Evolutionary conservation across 345 rosid genomes (phyloP), one percentile per base, ranked within the genome.

Genomic region (Durio zibethinus): DNA sequence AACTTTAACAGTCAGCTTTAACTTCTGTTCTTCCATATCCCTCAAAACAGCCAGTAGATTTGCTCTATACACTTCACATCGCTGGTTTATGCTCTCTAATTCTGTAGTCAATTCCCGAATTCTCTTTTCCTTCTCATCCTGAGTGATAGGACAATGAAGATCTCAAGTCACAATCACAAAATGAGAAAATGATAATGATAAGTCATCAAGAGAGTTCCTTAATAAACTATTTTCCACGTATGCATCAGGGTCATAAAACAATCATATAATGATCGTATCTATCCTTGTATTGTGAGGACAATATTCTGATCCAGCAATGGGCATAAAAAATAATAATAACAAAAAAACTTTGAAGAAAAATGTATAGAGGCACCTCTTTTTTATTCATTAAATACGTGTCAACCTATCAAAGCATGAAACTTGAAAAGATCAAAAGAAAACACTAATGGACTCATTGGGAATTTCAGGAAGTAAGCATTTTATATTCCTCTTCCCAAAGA

Each of bases 1-100:
- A 70, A 94, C 92, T 86, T 94, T 94, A 77, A 91, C 90, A 0
- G 94, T 87, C 53, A 94, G 82, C 88, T 94, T 90, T 64, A 88
- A 78, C 85, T 94, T 94, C 81, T 90, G 91, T 33, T 93, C 95
- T 84, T 94, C 98, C 93, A 90, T 91, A 36, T 94, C 95, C 81
- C 87, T 91, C 85, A 93, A 80, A 72, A 91, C 87, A 33, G 92
- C 85, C 82, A 93, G 79, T 81, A 93, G 83, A 82, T 87, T 88
- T 43, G 87, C 77, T 78, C 92, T 77, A 76, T 93, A 94, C 25
- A 89, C 98, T 80, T 88, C 92, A 18, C 94, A 90, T 68, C 92
- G 84, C 78, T 83, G 88, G 78, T 88, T 86, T 42, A 86, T 85
- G 82, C 80, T 84, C 84, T 93, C 94, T 79, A 94, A 77, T 71